These are phyloP conservation scores for Babesia sp. DNA, from an alignment of 169 alveolate species.

Conservation along the genomic window DNA sequence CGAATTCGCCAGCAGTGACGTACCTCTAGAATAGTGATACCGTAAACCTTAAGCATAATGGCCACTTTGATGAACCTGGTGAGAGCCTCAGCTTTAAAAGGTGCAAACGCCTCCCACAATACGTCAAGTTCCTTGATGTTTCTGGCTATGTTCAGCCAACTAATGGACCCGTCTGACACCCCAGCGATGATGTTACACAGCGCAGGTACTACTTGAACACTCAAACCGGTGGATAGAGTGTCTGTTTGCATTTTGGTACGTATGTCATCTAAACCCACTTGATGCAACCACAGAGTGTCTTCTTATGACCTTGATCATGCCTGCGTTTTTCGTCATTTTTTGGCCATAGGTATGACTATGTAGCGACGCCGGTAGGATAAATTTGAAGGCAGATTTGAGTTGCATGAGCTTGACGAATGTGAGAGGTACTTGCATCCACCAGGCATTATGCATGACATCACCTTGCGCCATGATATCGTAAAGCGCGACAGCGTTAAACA, in stretches of 20 bases:
- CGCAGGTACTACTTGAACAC: conserved; percentile 5
- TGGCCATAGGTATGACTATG: conserved; percentile 11
- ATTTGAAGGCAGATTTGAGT: conserved; percentile 38
- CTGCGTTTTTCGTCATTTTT: conserved; percentile 4
- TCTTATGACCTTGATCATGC: neutral
- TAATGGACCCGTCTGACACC: neutral
- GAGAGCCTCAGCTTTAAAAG: conserved; percentile 27
- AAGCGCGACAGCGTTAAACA: conserved; percentile 17
- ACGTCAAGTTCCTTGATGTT: conserved; percentile 30
- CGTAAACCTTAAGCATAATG: conserved; percentile 32
- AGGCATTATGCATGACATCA: conserved; percentile 12
- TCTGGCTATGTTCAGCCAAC: neutral
- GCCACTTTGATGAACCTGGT: conserved; percentile 25
- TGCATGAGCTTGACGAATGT: conserved; percentile 27
- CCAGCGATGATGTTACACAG: neutral
- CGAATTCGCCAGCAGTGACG: neutral
- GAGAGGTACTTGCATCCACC: conserved; percentile 14
- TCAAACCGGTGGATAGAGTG: conserved; percentile 14
- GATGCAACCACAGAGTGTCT: conserved; percentile 8
- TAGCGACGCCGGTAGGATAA: conserved; percentile 12
- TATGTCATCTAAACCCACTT: neutral
- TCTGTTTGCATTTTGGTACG: neutral
- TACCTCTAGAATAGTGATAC: conserved; percentile 50
- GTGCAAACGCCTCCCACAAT: conserved; percentile 59
- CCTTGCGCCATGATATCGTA: conserved; percentile 31